These are phyloP conservation scores for Mycena vitilis DNA, from an alignment of 768 basidiomycete genomes.

Conservation along the genomic window DNA sequence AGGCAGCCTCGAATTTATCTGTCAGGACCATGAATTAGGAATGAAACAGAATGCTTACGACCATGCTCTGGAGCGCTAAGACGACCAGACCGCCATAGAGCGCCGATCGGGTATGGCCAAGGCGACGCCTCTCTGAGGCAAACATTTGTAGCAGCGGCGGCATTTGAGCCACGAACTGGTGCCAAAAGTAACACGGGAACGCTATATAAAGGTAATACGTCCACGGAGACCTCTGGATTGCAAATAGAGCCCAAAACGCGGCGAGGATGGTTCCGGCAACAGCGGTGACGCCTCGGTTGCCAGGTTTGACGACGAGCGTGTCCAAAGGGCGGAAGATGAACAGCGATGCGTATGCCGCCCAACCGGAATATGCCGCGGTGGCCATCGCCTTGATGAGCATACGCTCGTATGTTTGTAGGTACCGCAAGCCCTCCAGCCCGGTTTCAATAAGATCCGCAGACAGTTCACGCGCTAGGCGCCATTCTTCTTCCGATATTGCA, in stretches of 20 bases:
- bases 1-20: constrained; percentile 63
- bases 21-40: constrained; percentile 2
- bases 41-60: constrained; percentile 58
- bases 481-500: constrained; percentile 56
- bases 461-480: constrained; percentile 59
- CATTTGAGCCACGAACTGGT: constrained; percentile 55
- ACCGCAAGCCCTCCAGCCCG: constrained; percentile 73
- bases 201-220: constrained; percentile 80
- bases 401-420: constrained; percentile 89
- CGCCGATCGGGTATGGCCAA: constrained; percentile 34
- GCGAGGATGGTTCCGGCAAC: constrained; percentile 42
- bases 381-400: constrained; percentile 78
- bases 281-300: constrained; percentile 22
- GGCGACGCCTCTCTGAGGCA: constrained; percentile 6
- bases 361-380: constrained; percentile 78
- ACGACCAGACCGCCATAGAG: constrained; percentile 49
- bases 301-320: background rate
- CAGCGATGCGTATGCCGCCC: constrained; percentile 75
- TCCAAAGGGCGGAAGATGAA: constrained; percentile 63
- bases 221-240: constrained; percentile 73
- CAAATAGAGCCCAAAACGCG: constrained; percentile 63
- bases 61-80: constrained; percentile 72
- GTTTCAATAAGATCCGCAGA: constrained; percentile 65
- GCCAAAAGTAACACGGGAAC: constrained; percentile 86
- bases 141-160: constrained; percentile 32